phyloP scores from a whole-genome alignment of 352 stramenopile species.

The Phytophthora constricta region DNA sequence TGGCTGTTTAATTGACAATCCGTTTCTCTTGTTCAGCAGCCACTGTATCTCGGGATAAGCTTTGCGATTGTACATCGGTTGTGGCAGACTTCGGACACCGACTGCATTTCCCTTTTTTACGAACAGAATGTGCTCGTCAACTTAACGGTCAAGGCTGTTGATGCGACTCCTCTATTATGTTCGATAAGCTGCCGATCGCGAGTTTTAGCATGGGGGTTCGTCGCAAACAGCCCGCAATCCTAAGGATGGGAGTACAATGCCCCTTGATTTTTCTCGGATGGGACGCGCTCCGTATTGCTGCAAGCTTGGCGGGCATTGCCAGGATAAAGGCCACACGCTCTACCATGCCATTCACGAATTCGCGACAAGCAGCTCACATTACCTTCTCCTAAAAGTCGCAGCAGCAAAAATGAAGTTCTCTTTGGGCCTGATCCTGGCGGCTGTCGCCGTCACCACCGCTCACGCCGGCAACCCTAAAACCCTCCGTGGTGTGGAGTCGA shows the following conservation, averaged over 20 bases:
- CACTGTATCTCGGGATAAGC: no score
- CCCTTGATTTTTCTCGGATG: conserved; percentile 24
- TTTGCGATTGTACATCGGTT: no score
- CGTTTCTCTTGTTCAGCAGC: no score
- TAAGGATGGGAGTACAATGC: conserved; percentile 31
- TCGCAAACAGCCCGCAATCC: conserved; percentile 35
- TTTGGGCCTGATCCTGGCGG: conserved; percentile 29
- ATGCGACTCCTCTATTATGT: conserved; percentile 13
- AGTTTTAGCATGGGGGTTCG: conserved; percentile 30
- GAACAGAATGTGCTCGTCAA: no score
- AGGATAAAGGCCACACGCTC: not conserved
- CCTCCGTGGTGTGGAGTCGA: conserved; percentile 24
- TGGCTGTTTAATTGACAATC: no score
- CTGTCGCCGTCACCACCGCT: conserved; percentile 23
- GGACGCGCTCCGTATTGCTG: conserved; percentile 32
- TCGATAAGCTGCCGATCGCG: conserved; percentile 5
- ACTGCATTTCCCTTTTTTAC: no score
- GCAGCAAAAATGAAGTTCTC: conserved; percentile 41
- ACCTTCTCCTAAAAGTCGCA: conserved; percentile 12
- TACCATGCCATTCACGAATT: conserved; percentile 35
- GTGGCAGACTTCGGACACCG: no score
- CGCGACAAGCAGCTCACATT: conserved; percentile 18
- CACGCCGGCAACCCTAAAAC: conserved; percentile 22
- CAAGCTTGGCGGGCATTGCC: conserved; percentile 24
- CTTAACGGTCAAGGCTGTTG: conserved; percentile 4